Percentiles rank a stretch among this genome's conserved stretches.
Conservation (phyloP, 2,329 filamentous ascomycete genomes). For the Mariannaea sp. region DNA sequence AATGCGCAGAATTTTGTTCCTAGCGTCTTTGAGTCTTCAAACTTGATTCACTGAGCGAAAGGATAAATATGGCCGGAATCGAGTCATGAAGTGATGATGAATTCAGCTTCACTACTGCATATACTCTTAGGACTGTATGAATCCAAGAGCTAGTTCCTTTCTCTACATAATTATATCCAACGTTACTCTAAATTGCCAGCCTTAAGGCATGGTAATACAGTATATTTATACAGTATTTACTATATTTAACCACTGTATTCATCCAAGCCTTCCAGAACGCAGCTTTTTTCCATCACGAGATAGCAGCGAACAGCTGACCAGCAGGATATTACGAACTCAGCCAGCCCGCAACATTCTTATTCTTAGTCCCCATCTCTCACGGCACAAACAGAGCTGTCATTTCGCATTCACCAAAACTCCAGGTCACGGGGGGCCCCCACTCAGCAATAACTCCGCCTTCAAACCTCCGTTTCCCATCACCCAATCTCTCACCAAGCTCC, state of each 20-base stretch:
- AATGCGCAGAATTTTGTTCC: too few species aligned
- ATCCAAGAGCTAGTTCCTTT: too few species aligned
- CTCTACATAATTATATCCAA: too few species aligned
- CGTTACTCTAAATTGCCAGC: too few species aligned
- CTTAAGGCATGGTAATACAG: conserved; percentile 8
- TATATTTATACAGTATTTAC: conserved; percentile 21
- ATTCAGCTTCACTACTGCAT: too few species aligned
- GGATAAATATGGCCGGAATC: too few species aligned
- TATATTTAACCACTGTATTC: conserved; percentile 20
- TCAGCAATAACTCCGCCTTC: conserved; percentile 20
- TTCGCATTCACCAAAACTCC: conserved; percentile 2
- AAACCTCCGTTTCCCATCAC: conserved; percentile 7
- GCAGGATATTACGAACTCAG: conserved; percentile 28
- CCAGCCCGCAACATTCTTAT: conserved; percentile 26
- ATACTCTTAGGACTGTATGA: too few species aligned
- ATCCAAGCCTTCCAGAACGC: conserved; percentile 4
- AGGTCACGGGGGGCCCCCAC: conserved; percentile 25
- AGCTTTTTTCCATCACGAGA: conserved; percentile 22
- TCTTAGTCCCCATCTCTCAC: conserved; percentile 5
- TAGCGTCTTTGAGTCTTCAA: too few species aligned
- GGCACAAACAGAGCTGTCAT: background rate
- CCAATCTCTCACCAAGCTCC: background rate
- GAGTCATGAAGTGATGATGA: too few species aligned
- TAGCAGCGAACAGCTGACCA: conserved; percentile 14
- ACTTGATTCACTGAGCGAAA: too few species aligned